Evolutionary conservation across 2,329 filamentous ascomycete species (phyloP).

Genomic region (Apiospora kogelbergensis): DNA sequence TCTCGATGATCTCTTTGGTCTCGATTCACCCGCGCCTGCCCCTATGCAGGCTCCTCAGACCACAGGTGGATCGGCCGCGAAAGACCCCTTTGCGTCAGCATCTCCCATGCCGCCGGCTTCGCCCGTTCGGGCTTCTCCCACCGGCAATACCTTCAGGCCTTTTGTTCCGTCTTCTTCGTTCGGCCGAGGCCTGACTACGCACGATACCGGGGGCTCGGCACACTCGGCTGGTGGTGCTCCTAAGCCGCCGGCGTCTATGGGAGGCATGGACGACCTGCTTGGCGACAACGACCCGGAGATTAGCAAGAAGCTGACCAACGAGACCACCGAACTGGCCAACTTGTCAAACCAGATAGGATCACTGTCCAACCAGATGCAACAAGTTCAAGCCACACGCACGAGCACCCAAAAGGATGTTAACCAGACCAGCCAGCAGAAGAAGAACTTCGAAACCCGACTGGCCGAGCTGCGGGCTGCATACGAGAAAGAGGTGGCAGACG

Average conservation of each 20-base stretch:
- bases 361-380: conserved; percentile 90
- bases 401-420: conserved; percentile 79
- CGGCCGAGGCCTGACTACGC: conserved; percentile 71
- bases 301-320: conserved; percentile 82
- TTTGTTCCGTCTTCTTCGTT: conserved; percentile 93
- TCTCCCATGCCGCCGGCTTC: conserved; percentile 52
- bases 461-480: conserved; percentile 85
- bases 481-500: conserved; percentile 88
- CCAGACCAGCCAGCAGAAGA: conserved; percentile 82
- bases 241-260: conserved; percentile 34
- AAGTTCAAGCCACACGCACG: conserved; percentile 79
- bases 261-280: conserved; percentile 78
- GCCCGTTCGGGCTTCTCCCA: conserved; percentile 48
- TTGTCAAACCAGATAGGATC: conserved; percentile 93
- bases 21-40: conserved; percentile 64
- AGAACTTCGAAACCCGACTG: conserved; percentile 86
- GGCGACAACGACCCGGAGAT: conserved; percentile 87
- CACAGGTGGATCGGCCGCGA: conserved; percentile 70
- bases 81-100: conserved; percentile 62
- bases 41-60: conserved; percentile 63
- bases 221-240: conserved; percentile 38
- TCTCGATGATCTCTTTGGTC: conserved; percentile 88
- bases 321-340: conserved; percentile 91
- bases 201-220: conserved; percentile 67
- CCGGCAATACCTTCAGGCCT: conserved; percentile 70